A percentile compares a stretch with the other conserved stretches of the same genome.
Conservation (phyloP, 495 filamentous ascomycete genomes). For the Penicillium maclennaniae region DNA sequence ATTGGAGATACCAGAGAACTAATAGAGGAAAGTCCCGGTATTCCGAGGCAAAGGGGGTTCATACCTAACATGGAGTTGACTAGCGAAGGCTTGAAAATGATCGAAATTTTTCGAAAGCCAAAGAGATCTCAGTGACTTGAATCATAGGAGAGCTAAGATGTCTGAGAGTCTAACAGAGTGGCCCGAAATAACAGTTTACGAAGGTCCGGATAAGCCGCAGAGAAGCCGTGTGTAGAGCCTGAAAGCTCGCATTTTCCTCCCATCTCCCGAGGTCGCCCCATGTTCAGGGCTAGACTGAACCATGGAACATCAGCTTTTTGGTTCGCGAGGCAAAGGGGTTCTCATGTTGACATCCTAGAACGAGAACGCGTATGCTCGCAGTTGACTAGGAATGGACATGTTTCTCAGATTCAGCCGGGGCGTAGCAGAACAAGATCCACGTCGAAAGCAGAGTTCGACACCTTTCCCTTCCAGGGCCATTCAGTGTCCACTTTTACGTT, state of each 20-base stretch:
- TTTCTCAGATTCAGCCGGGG: conserved; percentile 3
- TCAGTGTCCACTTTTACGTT: not conserved
- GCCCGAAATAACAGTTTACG: not conserved
- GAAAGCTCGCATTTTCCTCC: conserved; percentile 3
- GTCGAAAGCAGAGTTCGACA: not conserved
- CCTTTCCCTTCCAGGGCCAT: not conserved
- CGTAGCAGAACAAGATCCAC: not conserved
- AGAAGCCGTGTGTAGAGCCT: not conserved
- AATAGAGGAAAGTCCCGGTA: not conserved
- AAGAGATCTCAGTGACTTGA: not conserved
- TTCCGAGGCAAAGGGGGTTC: too few relatives aligned
- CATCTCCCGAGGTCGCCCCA: not conserved
- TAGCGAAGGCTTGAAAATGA: not conserved
- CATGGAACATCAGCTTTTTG: not conserved
- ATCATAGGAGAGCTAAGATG: not conserved
- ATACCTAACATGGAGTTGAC: not conserved
- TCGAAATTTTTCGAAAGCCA: not conserved
- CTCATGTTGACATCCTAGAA: not conserved
- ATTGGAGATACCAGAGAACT: not conserved
- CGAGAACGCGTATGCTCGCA: not conserved
- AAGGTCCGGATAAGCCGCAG: conserved; percentile 1
- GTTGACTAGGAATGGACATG: conserved; percentile 6
- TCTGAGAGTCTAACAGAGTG: not conserved
- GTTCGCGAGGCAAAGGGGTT: not conserved
- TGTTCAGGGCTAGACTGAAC: not conserved